A percentile compares a stretch with the other conserved stretches of the same genome.
Evolutionary conservation across 192 early-diverging fungal genomes (phyloP).

Genomic region (Backusella tarrabulga): DNA sequence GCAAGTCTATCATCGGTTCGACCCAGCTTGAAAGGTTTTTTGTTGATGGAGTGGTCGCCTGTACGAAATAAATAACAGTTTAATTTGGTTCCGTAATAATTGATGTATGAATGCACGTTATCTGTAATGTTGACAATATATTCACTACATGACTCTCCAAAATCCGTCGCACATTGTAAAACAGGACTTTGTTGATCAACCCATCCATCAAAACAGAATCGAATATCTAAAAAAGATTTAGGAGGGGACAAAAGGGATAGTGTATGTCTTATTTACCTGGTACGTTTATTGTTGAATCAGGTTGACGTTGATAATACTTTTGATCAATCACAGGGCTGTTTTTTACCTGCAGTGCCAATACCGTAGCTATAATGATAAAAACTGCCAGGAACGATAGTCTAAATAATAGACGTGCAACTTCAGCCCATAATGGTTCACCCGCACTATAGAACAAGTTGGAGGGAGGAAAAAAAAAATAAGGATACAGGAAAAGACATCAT

Average conservation of each 20-base stretch:
- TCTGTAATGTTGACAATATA: slow-evolving; percentile 19
- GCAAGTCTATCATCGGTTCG: slow-evolving; percentile 3
- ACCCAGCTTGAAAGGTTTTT: neutral
- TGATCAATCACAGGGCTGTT: slow-evolving; percentile 23
- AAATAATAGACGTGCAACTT: slow-evolving; percentile 19
- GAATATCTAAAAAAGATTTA: neutral
- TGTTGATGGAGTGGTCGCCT: neutral
- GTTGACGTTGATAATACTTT: slow-evolving; percentile 1
- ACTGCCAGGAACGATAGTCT: slow-evolving; percentile 10
- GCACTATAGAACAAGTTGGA: neutral
- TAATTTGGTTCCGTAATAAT: slow-evolving; percentile 14
- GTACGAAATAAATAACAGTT: slow-evolving; percentile 10
- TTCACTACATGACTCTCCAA: slow-evolving; percentile 16
- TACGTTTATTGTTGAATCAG: neutral
- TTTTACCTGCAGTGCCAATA: slow-evolving; percentile 14
- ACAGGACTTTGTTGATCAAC: neutral
- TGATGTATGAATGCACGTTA: slow-evolving; percentile 1
- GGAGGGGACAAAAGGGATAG: too few species aligned
- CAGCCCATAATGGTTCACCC: slow-evolving; percentile 22
- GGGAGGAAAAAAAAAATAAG: neutral
- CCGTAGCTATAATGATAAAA: neutral
- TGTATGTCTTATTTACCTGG: neutral
- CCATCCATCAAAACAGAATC: slow-evolving; percentile 27
- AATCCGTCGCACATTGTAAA: slow-evolving; percentile 20
- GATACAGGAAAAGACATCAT: neutral